phyloP scores from a whole-genome alignment of 2,329 filamentous ascomycete species.

The Xylariaceae sp. region DNA sequence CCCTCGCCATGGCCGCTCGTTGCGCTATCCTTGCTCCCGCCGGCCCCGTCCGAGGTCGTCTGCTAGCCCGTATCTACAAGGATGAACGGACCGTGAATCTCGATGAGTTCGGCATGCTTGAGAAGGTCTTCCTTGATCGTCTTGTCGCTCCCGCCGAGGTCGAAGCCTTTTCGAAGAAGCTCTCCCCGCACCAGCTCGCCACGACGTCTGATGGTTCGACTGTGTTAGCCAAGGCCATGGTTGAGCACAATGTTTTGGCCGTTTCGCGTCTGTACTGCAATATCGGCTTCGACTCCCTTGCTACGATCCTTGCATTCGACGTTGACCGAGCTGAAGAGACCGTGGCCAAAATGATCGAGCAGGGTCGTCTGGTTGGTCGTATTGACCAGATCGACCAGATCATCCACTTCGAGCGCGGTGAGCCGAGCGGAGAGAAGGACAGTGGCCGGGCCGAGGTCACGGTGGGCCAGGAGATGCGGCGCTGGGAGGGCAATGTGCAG shows the following conservation, averaged over 20 bases:
- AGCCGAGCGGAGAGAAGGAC: constrained; percentile 63
- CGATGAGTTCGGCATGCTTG: constrained; percentile 79
- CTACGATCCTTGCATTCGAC: constrained; percentile 69
- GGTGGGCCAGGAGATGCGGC: constrained; percentile 66
- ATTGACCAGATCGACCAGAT: constrained; percentile 91
- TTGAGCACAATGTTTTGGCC: constrained; percentile 91
- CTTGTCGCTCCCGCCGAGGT: constrained; percentile 79
- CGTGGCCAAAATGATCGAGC: constrained; percentile 92
- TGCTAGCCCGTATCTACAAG: constrained; percentile 82
- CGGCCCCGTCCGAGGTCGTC: constrained; percentile 74
- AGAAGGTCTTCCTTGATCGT: constrained; percentile 95
- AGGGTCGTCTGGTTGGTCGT: constrained; percentile 76
- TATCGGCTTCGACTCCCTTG: constrained; percentile 71
- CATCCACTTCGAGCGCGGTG: constrained; percentile 77
- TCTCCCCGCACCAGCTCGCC: constrained; percentile 85
- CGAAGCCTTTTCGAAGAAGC: constrained; percentile 71
- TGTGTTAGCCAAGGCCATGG: constrained; percentile 84
- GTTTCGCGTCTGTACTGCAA: constrained; percentile 76
- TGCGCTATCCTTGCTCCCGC: constrained; percentile 91
- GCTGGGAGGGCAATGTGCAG: constrained; percentile 88
- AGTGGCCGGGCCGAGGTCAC: constrained; percentile 59
- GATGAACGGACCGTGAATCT: constrained; percentile 76
- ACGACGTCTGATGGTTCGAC: constrained; percentile 86
- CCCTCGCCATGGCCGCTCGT: constrained; percentile 79
- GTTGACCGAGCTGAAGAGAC: constrained; percentile 82